Evolutionary conservation across 805 yeast species (phyloP).

Genomic region (Torulaspora indica): DNA sequence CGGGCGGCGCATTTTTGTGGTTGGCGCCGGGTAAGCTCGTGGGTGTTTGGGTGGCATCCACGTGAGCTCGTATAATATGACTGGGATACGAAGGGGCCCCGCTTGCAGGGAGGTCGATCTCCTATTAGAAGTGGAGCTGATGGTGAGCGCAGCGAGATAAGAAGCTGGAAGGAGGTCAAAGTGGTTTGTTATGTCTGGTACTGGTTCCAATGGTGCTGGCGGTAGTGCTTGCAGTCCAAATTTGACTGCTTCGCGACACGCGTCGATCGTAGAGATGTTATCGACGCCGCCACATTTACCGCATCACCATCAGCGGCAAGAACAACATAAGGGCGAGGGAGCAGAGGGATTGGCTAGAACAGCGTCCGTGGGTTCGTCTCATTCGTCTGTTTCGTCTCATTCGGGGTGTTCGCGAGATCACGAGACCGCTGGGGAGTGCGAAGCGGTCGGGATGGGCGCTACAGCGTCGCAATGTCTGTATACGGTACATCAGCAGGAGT

Average conservation of each 20-base stretch:
- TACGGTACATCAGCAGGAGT: conserved; percentile 39
- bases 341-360: conserved; percentile 4
- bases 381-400: conserved; percentile 40
- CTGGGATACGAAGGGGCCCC: no score
- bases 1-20: no score
- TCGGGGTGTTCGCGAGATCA: conserved; percentile 27
- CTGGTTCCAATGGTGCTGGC: conserved; percentile 2
- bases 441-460: conserved; percentile 16
- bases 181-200: background rate
- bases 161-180: background rate
- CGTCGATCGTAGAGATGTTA: conserved; percentile 69
- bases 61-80: no score
- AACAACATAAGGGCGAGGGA: conserved; percentile 3
- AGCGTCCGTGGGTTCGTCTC: conserved; percentile 3
- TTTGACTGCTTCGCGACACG: conserved; percentile 41
- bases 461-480: conserved; percentile 21
- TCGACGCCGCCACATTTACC: conserved; percentile 71
- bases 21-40: no score
- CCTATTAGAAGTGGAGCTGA: no score
- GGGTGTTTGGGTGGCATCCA: no score
- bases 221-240: conserved; percentile 9
- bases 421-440: conserved; percentile 3
- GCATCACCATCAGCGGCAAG: conserved; percentile 19
- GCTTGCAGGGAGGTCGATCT: no score
- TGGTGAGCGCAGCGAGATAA: no score